Conservation (phyloP, 257 asterid species). For the Cruciata laevipes region DNA sequence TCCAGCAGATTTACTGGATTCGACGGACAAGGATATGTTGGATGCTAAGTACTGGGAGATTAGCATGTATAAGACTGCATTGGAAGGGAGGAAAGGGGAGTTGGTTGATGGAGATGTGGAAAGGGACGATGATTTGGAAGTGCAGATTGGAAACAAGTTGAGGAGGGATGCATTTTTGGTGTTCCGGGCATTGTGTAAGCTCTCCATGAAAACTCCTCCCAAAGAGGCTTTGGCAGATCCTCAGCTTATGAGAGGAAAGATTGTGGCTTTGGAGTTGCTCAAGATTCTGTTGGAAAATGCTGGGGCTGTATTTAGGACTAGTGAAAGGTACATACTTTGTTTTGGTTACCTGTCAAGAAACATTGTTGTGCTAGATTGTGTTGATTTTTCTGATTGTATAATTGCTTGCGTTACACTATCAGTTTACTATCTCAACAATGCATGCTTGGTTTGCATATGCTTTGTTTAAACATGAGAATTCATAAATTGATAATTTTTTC, state of each 20-base stretch:
- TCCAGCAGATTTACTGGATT: constrained; percentile 96
- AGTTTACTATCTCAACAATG: neutral
- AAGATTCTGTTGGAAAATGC: constrained; percentile 98
- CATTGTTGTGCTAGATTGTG: neutral
- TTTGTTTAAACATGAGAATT: too few relatives aligned
- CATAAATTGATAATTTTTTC: too few relatives aligned
- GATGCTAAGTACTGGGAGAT: constrained; percentile 99
- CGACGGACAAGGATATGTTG: constrained; percentile 97
- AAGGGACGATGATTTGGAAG: constrained; percentile 92
- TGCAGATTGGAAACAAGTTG: constrained; percentile 94
- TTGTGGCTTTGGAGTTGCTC: constrained; percentile 91
- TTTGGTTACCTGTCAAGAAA: neutral
- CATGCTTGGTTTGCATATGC: neutral
- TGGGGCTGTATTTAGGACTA: constrained; percentile 90
- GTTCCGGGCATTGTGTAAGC: constrained; percentile 89
- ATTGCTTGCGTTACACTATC: neutral
- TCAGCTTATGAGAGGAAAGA: constrained; percentile 95
- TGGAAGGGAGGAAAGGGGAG: constrained; percentile 97
- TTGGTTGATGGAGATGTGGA: constrained; percentile 85
- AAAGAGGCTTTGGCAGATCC: constrained; percentile 83
- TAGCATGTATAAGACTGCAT: constrained; percentile 95
- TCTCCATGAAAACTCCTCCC: constrained; percentile 98
- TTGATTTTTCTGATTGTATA: neutral
- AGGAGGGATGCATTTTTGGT: constrained; percentile 93
- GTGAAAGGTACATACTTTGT: constrained; percentile 70